Evolutionary conservation across 1,139 yeast species (phyloP), one percentile per base, ranked within the genome.

Genomic region (Candida sp.): DNA sequence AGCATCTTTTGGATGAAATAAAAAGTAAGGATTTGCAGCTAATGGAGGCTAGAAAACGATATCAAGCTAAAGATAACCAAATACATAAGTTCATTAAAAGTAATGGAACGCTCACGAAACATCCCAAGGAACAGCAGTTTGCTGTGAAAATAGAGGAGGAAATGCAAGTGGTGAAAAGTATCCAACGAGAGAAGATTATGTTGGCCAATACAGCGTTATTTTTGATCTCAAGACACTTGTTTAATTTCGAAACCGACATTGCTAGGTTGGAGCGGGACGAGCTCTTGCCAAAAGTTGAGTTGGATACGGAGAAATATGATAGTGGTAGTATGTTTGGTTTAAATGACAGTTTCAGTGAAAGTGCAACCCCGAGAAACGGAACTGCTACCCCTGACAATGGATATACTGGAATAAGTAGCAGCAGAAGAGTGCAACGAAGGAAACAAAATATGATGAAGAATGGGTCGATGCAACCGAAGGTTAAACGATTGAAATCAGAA

Each of bases 201-300:
- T 64, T 91, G 41, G 87, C 97, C 3, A 87, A 89, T 56, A 89
- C 96, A 1, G 93, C 95, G 2, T 69, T 89, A 40, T 88, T 84
- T 57, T 61, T 85, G 27, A 79, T 90, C 12, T 72, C 93, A 1
- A 85, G 87, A 58, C 96, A 93, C 58, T 68, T 89, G 47, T 74
- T 75, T 43, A 78, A 78, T 54, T 75, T 93, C 39, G 93, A 89
- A 55, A 77, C 81, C 22, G 96, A 88, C 54, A 82, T 91, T 44
- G 81, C 82, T 45, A 79, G 81, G 54, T 68, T 93, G 37, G 95
- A 87, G 54, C 74, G 80, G 40, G 97, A 88, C 45, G 97, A 96
- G 19, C 68, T 86, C 35, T 64, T 90, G 40, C 91, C 95, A 1
- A 79, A 81, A 1, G 64, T 78, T 3, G 78, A 70, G 19, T 54